These are phyloP conservation scores for Yarrowia bubula DNA, from an alignment of 805 yeast genomes.

Conservation along the genomic window DNA sequence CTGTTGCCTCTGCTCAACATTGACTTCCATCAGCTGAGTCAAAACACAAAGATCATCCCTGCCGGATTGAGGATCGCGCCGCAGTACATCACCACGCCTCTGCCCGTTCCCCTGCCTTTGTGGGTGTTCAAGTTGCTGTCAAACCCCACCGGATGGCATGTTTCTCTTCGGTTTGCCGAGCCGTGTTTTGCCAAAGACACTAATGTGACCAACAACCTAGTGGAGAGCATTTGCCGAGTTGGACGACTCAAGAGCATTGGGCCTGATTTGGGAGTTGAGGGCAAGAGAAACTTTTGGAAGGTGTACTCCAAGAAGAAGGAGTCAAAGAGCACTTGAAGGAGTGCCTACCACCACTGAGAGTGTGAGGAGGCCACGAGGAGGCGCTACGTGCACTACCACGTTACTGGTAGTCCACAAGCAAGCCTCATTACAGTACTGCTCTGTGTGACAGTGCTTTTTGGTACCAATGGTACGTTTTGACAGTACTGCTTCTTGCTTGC, in stretches of 20 bases:
- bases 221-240: conserved; percentile 36
- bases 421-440: too few relatives aligned
- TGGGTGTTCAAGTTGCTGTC: conserved; percentile 36
- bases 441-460: too few relatives aligned
- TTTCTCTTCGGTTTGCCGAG: conserved; percentile 36
- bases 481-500: too few relatives aligned
- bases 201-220: conserved; percentile 29
- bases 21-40: conserved; percentile 32
- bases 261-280: conserved; percentile 43
- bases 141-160: conserved; percentile 34
- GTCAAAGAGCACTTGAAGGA: too few relatives aligned
- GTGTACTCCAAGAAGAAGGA: conserved; percentile 19
- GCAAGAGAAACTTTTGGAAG: conserved; percentile 47
- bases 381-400: too few relatives aligned
- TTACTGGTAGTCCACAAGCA: too few relatives aligned
- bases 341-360: too few relatives aligned
- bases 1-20: conserved; percentile 54
- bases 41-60: conserved; percentile 34
- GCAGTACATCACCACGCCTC: conserved; percentile 38
- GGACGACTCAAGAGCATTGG: conserved; percentile 54
- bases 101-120: conserved; percentile 36
- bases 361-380: too few relatives aligned
- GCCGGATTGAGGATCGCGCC: conserved; percentile 39
- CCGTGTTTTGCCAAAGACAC: conserved; percentile 32
- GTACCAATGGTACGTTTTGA: too few relatives aligned